phyloP scores from a whole-genome alignment of 768 basidiomycete species.

The Podaxis rugospora region DNA sequence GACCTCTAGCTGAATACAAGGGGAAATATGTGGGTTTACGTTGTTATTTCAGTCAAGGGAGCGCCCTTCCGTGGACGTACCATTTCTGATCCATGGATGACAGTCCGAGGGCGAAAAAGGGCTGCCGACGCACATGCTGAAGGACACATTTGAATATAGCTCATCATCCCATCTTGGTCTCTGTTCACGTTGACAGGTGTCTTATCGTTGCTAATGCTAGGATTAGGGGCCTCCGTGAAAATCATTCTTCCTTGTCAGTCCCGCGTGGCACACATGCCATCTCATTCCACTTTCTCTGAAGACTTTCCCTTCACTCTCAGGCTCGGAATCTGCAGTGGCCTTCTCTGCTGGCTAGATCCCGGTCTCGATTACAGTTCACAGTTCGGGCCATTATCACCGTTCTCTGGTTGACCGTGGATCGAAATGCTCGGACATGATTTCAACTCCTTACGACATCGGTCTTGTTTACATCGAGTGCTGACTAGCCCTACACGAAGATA shows the following conservation, averaged over 20 bases:
- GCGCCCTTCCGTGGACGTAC: neutral
- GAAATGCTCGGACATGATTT: neutral
- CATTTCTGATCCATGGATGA: neutral
- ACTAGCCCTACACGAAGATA: neutral
- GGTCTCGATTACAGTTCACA: neutral
- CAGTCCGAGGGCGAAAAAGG: neutral
- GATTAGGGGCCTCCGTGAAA: neutral
- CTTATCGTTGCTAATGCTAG: neutral
- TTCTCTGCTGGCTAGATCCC: neutral
- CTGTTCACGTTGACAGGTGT: neutral
- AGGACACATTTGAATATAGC: neutral
- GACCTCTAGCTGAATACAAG: neutral
- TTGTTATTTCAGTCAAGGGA: neutral
- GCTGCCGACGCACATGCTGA: neutral
- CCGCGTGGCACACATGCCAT: neutral
- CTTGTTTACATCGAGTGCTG: neutral
- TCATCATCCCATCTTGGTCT: neutral
- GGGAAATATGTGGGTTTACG: neutral
- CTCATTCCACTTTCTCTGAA: neutral
- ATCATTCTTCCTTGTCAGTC: neutral
- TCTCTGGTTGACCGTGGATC: neutral
- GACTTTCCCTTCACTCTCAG: neutral
- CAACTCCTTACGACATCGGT: neutral
- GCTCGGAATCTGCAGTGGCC: neutral
- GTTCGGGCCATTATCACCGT: neutral